phyloP scores from a whole-genome alignment of 805 yeast species.

The Yamadazyma nakazawae region DNA sequence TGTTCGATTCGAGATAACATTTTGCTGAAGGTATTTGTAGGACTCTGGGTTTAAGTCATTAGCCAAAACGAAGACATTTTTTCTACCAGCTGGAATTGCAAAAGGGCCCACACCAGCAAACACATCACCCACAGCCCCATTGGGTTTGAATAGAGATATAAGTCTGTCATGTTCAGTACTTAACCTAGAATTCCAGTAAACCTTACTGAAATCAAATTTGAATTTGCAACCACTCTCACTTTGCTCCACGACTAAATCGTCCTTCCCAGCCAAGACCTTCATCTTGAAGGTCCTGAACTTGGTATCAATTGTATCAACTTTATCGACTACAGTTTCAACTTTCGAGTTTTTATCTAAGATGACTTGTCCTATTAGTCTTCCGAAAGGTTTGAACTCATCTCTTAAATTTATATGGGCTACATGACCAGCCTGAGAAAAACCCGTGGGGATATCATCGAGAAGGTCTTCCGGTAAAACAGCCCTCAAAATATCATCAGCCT shows the following conservation, averaged over 20 bases:
- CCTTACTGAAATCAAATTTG: constrained; percentile 85
- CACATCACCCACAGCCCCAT: constrained; percentile 85
- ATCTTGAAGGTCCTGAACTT: constrained; percentile 88
- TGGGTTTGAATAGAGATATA: constrained; percentile 55
- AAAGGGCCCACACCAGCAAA: constrained; percentile 99
- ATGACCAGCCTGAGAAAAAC: constrained; percentile 93
- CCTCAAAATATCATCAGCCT: constrained; percentile 77
- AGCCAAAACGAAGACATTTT: constrained; percentile 75
- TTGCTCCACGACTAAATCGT: constrained; percentile 76
- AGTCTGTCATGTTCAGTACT: constrained; percentile 91
- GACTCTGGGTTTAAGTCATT: constrained; percentile 93
- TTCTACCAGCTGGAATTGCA: constrained; percentile 92
- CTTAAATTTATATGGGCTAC: constrained; percentile 88
- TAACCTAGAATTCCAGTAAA: constrained; percentile 95
- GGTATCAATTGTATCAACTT: constrained; percentile 81
- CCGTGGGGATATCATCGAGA: constrained; percentile 75
- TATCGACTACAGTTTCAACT: constrained; percentile 87
- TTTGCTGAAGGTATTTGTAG: constrained; percentile 62
- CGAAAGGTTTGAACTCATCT: constrained; percentile 81
- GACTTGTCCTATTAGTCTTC: constrained; percentile 79
- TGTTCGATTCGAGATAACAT: constrained; percentile 64
- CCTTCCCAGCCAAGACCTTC: constrained; percentile 89
- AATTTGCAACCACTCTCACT: constrained; percentile 83
- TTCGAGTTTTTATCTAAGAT: constrained; percentile 82
- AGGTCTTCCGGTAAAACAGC: constrained; percentile 73